Base-by-base conservation (phyloP, 2,329 filamentous ascomycete species). In the Botrytis fabae region DNA sequence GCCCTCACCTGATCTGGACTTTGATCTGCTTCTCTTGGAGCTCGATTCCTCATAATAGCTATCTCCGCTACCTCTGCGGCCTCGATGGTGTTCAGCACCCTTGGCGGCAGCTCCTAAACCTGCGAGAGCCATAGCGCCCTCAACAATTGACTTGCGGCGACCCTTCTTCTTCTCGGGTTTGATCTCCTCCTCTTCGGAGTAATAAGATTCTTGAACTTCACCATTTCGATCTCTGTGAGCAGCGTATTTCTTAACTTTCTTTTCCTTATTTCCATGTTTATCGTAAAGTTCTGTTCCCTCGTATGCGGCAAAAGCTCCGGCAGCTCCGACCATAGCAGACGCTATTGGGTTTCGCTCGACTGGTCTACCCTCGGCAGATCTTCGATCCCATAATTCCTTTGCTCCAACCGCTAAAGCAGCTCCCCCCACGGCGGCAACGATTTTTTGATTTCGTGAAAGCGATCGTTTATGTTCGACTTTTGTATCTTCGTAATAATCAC, bases 381-480 rank as follows among this genome's bases (percentile, higher is more conserved):
- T 86, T 74, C 89, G 89, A 78, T 92, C 89, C 80, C 86, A 91
- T 7, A 91, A 81, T 79, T 92, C 90, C 81, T 92, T 91, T 69
- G 88, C 88, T 69, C 89, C 89, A 16, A 89, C 87, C n/a, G 88
- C 87, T 35, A 91, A 82, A 46, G 89, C 88, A 70, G 89, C 90
- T 60, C 90, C 90, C 51, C 88, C 87, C 48, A 91, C 85, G n/a
- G 88, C 90, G 35, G 89, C 89, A 64, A 91, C 85, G 75, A 91
- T 89, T 82, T 91, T 90, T 76, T 91, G 86, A 78, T 91, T 88
- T 82, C 90, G 88, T 74, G 86, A 86, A 74, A 91, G 82, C 74
- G 86, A 84, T 77, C 88, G 84, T 77, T 82, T 86, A 74, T 84
- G 84, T 75, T 91, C 89, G 74, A 93, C 87, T 76, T 85, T 86